phyloP scores from a whole-genome alignment of 1,139 yeast species.

The Candida tunisiensis region DNA sequence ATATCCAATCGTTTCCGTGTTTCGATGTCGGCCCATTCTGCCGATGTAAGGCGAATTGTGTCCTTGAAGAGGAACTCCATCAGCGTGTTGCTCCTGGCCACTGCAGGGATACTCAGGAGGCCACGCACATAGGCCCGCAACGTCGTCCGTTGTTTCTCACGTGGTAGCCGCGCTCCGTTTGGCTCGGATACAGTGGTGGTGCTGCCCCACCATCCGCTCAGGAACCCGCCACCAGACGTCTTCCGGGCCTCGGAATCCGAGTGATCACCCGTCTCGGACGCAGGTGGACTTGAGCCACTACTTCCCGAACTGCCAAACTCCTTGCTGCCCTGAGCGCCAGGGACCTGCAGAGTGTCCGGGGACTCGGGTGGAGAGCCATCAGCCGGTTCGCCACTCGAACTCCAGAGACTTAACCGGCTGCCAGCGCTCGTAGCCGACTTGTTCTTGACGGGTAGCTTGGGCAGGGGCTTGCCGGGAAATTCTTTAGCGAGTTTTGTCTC shows the following conservation, averaged over 20 bases:
- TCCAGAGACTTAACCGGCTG: too few relatives aligned
- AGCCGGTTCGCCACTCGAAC: too few relatives aligned
- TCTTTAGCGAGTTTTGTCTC: slow-evolving; percentile 32
- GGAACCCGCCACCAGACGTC: too few relatives aligned
- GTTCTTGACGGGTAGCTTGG: slow-evolving; percentile 45
- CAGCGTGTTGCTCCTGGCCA: slow-evolving; percentile 35
- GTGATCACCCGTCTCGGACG: neutral
- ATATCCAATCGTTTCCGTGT: slow-evolving; percentile 44
- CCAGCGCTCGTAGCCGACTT: slow-evolving; percentile 6
- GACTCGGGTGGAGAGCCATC: too few relatives aligned
- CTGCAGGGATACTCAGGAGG: slow-evolving; percentile 35
- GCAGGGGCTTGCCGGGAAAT: slow-evolving; percentile 58
- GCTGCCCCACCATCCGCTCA: too few relatives aligned
- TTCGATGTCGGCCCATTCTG: slow-evolving; percentile 37
- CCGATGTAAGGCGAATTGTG: slow-evolving; percentile 19
- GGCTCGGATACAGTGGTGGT: slow-evolving; percentile 2
- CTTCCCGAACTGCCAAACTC: too few relatives aligned
- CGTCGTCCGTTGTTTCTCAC: slow-evolving; percentile 62
- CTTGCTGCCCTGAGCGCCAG: too few relatives aligned
- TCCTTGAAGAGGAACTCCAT: slow-evolving; percentile 32
- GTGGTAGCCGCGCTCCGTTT: slow-evolving; percentile 13
- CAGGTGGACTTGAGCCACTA: too few relatives aligned
- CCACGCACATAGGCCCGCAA: slow-evolving; percentile 53
- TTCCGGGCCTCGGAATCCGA: too few relatives aligned
- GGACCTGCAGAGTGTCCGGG: slow-evolving; percentile 4